phyloP scores from a whole-genome alignment of 208 protist genomes.

The Acanthamoeba lugdunensis region DNA sequence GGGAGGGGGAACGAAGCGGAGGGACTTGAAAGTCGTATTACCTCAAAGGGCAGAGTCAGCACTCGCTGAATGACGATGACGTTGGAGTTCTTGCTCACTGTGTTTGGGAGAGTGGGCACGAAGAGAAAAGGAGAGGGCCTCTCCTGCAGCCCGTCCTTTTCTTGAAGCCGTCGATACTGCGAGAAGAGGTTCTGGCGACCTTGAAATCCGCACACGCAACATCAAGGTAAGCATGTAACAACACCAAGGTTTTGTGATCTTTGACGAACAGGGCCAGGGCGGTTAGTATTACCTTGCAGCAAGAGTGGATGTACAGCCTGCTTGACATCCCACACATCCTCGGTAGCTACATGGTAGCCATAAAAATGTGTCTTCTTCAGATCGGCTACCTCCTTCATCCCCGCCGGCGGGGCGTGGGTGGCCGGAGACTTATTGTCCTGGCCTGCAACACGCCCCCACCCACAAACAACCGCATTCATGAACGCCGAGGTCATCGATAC shows the following conservation, averaged over 20 bases:
- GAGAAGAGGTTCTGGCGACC: background rate
- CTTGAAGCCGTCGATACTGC: background rate
- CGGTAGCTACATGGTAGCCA: constrained; percentile 17
- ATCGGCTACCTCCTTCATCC: background rate
- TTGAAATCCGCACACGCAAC: background rate
- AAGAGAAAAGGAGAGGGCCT: background rate
- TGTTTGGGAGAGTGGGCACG: constrained; percentile 48
- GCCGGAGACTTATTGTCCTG: background rate
- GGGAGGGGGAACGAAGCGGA: background rate
- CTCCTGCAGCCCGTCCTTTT: background rate
- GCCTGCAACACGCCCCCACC: background rate
- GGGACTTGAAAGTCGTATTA: background rate
- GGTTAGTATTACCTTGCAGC: background rate
- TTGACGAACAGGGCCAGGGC: background rate
- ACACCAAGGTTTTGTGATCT: background rate
- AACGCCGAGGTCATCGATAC: background rate
- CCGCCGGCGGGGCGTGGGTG: background rate
- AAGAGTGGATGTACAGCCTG: background rate
- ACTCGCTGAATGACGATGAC: constrained; percentile 57
- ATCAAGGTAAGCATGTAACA: background rate
- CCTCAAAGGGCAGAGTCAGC: constrained; percentile 48
- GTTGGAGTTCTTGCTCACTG: background rate
- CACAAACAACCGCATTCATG: too few relatives aligned
- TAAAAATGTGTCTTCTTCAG: constrained; percentile 23
- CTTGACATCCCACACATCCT: constrained; percentile 34